phyloP scores from a whole-genome alignment of 1,284 basidiomycete species.

The Erythrobasidium hasegawianum region DNA sequence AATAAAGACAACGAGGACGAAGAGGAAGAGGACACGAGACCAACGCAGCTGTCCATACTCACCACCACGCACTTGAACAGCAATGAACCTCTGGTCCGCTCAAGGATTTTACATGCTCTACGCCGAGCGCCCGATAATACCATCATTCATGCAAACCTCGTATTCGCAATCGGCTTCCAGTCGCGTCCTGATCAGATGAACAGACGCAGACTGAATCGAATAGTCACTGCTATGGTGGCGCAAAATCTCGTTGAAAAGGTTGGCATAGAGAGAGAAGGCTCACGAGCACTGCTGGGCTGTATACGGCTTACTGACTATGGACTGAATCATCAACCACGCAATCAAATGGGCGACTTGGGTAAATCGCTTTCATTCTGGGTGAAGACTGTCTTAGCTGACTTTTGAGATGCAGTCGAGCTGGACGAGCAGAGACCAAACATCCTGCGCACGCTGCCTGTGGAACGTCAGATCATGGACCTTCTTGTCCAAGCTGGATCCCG shows the following conservation, averaged over 20 bases:
- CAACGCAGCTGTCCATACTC: conserved; percentile 35
- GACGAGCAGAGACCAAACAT: conserved; percentile 27
- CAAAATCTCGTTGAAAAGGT: conserved; percentile 69
- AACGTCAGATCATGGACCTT: conserved; percentile 68
- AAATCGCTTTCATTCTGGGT: neutral
- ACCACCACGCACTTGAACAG: conserved; percentile 38
- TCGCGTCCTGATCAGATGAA: conserved; percentile 57
- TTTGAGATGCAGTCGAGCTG: conserved; percentile 3
- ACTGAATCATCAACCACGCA: neutral
- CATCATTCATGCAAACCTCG: conserved; percentile 43
- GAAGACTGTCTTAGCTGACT: conserved; percentile 14
- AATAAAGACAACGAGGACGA: conserved; percentile 25
- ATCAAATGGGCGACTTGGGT: neutral
- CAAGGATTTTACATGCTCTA: conserved; percentile 39
- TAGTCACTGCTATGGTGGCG: conserved; percentile 64
- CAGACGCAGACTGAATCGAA: conserved; percentile 67
- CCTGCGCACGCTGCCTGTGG: conserved; percentile 57
- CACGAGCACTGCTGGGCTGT: conserved; percentile 19
- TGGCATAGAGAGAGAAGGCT: conserved; percentile 43
- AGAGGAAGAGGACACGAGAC: conserved; percentile 26
- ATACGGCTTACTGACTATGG: conserved; percentile 1
- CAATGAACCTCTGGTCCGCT: conserved; percentile 38
- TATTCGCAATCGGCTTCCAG: conserved; percentile 39
- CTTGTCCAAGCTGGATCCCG: conserved; percentile 61
- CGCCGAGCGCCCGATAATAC: conserved; percentile 30